Evolutionary conservation across 1,284 basidiomycete species (phyloP).

Genomic region (Heterobasidion parviporum): DNA sequence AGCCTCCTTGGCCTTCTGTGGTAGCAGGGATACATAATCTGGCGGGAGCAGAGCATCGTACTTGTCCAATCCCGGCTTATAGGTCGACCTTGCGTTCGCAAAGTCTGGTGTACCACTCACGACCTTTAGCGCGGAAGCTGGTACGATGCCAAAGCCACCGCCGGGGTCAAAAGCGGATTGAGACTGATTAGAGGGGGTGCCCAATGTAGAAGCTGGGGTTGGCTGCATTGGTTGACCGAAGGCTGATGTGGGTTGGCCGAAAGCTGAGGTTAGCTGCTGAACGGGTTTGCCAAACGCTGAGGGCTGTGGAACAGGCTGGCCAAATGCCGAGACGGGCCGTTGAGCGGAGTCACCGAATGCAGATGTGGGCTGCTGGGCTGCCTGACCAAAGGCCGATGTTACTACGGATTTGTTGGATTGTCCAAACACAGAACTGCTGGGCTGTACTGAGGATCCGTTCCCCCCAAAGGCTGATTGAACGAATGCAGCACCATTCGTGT

Average conservation of each 20-base stretch:
- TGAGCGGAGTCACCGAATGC: not conserved
- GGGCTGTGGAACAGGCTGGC: conserved; percentile 14
- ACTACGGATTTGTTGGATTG: conserved; percentile 13
- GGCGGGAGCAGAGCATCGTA: conserved; percentile 52
- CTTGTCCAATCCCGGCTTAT: conserved; percentile 37
- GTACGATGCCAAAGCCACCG: not conserved
- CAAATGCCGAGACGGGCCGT: conserved; percentile 10
- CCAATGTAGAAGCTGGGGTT: not conserved
- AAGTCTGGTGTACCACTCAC: conserved; percentile 33
- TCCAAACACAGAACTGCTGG: not conserved
- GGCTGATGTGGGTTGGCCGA: conserved; percentile 19
- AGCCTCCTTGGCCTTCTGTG: conserved; percentile 43
- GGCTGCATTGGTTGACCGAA: conserved; percentile 14
- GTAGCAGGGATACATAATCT: conserved; percentile 49
- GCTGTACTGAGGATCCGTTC: no score
- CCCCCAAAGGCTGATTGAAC: no score
- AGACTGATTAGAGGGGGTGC: not conserved
- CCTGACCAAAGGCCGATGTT: conserved; percentile 3
- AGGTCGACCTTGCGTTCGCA: conserved; percentile 27
- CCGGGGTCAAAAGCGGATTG: not conserved
- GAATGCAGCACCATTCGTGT: no score
- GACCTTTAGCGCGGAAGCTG: conserved; percentile 8
- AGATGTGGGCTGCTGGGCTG: conserved; percentile 6
- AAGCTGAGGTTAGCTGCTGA: conserved; percentile 14
- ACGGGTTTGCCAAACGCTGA: conserved; percentile 7